Evolutionary conservation across 768 basidiomycete species (phyloP), one percentile per base, ranked within the genome.

Genomic region (Trametes punicea): DNA sequence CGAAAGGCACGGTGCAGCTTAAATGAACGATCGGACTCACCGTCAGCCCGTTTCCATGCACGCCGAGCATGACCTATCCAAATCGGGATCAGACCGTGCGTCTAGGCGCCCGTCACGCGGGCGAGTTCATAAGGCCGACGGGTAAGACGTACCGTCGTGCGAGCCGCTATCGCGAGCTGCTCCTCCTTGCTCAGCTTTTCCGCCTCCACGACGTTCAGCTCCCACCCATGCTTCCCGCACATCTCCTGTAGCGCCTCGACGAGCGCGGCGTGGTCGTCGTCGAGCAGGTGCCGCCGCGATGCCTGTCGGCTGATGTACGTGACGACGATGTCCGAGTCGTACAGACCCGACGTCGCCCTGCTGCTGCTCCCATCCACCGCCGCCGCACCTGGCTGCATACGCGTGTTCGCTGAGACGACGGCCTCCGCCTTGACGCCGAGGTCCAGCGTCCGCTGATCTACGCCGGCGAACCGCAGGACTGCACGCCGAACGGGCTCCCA

Each of bases 11-110:
- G 7, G 13, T 31, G 16, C 20, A 31, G 30, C 4, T 16, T 31
- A 41, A 21, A 53, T 41, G 29, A 39, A 25, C 41, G 55, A 42
- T 26, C 23, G 40, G 11, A 56, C 62, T 25, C 56, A 69, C 67
- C 46, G 90, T 88, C 0, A 94, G 77, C 6, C 90, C 90, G 62
- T 91, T 92, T 5, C 90, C 89, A 58, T 89, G 88, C 0, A 88
- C 81, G 27, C 87, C 87, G 8, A 90, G 71, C 63, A 90, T 68
- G 55, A 88, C 77, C 87, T 88, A 55, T 20, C 56, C 4, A 59
- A 31, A 50, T 48, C 39, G 56, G 56, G 34, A 34, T 48, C 27
- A 44, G 52, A 45, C 3, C 41, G 33, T 49, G 59, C 42, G 8
- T 13, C 41, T 20, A 33, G 41, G 20, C 27, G 11, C 18, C 41